Evolutionary conservation across 1,284 basidiomycete species (phyloP), one percentile per base, ranked within the genome.

Genomic region (Boletus sp.): DNA sequence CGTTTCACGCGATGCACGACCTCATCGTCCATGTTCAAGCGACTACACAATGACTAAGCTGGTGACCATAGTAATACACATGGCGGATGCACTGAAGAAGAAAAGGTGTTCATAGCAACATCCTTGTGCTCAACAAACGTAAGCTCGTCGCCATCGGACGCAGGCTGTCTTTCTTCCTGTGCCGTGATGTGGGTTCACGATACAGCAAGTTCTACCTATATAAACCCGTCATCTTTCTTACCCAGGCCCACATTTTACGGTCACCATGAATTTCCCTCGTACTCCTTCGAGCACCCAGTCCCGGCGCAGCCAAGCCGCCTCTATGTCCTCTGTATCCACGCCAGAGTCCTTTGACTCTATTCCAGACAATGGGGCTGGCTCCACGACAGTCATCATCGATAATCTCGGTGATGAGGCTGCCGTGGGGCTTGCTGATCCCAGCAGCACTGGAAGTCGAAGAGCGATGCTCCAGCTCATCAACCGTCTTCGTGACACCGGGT

Each of bases 401-500:
- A 7, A 40, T 6, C 3, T 19, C 14, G 6, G 55, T 1, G 52
- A 56, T 13, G 61, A 62, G n/a, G 59, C 53, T 1, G 67, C 55
- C 10, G 76, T 84, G 7, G 85, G 85, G 2, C 77, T 86, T 1
- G 79, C 83, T 0, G 77, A 81, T 59, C 74, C 79, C 0, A 55
- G 69, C 13, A 68, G 79, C 9, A 74, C 77, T 1, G 69, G 70
- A 2, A 71, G 68, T 6, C 74, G 82, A 11, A 77, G 79, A 10
- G 66, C 66, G 0, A 81, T 84, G 77, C 74, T 87, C 0, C 83
- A 85, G 58, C 65, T 85, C 0, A 77, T 85, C 6, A 85, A 86
- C 61, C 78, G 79, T 3, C 67, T 88, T 1, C 82, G 80, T n/a
- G 80, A 74, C 37, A 87, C 84, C 2, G 87, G 86, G 86, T 86